Conservation (phyloP, 441 rosid genomes). For the Theobroma grandiflorum region DNA sequence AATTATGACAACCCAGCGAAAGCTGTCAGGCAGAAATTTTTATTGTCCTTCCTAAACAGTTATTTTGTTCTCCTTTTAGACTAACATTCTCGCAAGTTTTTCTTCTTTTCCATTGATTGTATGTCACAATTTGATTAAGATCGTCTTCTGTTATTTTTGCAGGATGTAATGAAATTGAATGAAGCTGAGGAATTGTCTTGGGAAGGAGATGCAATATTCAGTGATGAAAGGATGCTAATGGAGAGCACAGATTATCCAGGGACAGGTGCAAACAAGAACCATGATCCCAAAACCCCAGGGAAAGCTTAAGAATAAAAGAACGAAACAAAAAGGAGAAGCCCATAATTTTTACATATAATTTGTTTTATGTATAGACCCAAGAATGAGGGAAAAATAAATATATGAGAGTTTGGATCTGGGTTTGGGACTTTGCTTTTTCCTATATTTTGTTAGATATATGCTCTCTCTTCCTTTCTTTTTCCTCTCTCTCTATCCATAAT, state of each 20-base stretch:
- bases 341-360: not conserved
- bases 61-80: not conserved
- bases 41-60: not conserved
- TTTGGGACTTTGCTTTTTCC: not conserved
- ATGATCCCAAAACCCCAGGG: constrained; percentile 74
- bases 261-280: constrained; percentile 75
- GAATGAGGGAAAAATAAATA: not conserved
- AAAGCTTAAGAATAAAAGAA: constrained; percentile 31
- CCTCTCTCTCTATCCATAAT: not conserved
- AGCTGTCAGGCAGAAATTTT: not conserved
- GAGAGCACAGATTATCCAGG: constrained; percentile 76
- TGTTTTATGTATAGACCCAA: constrained; percentile 13
- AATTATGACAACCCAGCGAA: not conserved
- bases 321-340: not conserved
- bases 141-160: constrained; percentile 8
- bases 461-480: not conserved
- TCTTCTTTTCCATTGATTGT: not conserved
- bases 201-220: constrained; percentile 24
- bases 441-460: not conserved
- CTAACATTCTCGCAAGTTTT: not conserved
- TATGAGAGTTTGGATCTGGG: constrained; percentile 18
- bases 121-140: not conserved
- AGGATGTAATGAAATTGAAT: constrained; percentile 41
- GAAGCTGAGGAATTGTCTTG: constrained; percentile 31
- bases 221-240: constrained; percentile 57